Evolutionary conservation across 2,329 filamentous ascomycete genomes (phyloP).

Genomic region (Aspergillus phoenicis): DNA sequence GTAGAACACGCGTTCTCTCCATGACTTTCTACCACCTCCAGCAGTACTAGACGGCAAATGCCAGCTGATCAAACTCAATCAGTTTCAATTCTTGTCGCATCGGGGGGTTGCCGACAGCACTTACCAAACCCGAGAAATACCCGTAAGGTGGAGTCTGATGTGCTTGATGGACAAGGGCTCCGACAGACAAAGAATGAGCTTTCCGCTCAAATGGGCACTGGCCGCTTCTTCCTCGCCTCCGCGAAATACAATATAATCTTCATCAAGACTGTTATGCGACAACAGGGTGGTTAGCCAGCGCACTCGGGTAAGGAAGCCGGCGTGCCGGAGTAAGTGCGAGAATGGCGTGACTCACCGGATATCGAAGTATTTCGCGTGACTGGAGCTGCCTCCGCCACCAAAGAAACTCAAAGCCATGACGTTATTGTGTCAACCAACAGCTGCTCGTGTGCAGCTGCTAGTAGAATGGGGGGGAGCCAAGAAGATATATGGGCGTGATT

Average conservation of each 20-base stretch:
- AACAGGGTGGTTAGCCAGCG: constrained; percentile 22
- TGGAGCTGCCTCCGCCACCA: constrained; percentile 44
- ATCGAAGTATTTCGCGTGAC: constrained; percentile 53
- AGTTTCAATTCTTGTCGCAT: neutral
- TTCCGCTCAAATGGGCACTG: constrained; percentile 73
- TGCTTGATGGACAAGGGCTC: constrained; percentile 71
- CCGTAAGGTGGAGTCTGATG: constrained; percentile 70
- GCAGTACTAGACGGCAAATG: constrained; percentile 41
- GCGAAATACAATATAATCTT: constrained; percentile 77
- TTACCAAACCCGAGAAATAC: constrained; percentile 69
- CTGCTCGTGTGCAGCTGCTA: constrained; percentile 24
- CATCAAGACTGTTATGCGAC: constrained; percentile 63
- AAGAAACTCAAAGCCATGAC: constrained; percentile 52
- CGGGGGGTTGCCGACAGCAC: constrained; percentile 33
- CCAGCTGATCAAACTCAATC: constrained; percentile 29
- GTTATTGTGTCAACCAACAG: constrained; percentile 18
- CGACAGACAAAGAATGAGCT: constrained; percentile 72
- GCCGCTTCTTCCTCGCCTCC: constrained; percentile 74
- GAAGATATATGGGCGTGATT: neutral
- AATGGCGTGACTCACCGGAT: constrained; percentile 43
- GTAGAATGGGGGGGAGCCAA: constrained; percentile 9
- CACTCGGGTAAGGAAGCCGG: constrained; percentile 11
- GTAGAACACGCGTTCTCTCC: constrained; percentile 58
- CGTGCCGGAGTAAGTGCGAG: constrained; percentile 17
- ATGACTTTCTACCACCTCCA: constrained; percentile 40